Evolutionary conservation across 2,329 filamentous ascomycete genomes (phyloP).

Genomic region (Hypoxylon sp.): DNA sequence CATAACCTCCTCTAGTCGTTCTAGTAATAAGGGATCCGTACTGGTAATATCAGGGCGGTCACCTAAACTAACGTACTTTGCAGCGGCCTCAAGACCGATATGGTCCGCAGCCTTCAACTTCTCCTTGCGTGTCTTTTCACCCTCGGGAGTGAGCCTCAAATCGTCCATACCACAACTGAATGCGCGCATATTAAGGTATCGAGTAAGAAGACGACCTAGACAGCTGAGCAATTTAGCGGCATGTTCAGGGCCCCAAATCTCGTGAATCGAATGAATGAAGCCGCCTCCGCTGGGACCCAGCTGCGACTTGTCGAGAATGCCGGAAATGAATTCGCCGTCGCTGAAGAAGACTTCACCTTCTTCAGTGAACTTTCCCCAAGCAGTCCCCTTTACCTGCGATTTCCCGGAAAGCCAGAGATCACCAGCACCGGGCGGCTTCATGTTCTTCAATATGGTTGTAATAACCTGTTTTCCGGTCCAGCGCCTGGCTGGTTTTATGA

Average conservation of each 20-base stretch:
- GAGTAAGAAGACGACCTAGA: slow-evolving; percentile 88
- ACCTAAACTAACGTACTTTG: slow-evolving; percentile 89
- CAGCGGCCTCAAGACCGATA: slow-evolving; percentile 84
- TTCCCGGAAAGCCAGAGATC: slow-evolving; percentile 85
- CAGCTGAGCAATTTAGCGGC: slow-evolving; percentile 92
- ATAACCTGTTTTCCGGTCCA: slow-evolving; percentile 99
- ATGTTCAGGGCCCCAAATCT: slow-evolving; percentile 88
- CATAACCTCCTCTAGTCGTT: slow-evolving; percentile 88
- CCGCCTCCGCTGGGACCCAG: slow-evolving; percentile 90
- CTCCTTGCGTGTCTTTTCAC: slow-evolving; percentile 79
- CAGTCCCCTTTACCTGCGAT: slow-evolving; percentile 81
- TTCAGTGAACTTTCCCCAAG: slow-evolving; percentile 83
- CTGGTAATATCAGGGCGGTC: slow-evolving; percentile 68
- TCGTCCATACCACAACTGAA: slow-evolving; percentile 99
- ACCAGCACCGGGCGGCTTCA: slow-evolving; percentile 81
- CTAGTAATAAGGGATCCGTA: slow-evolving; percentile 78
- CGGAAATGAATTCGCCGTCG: slow-evolving; percentile 88
- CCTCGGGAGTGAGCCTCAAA: slow-evolving; percentile 84
- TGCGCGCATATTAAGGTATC: slow-evolving; percentile 91
- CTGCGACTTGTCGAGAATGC: slow-evolving; percentile 96
- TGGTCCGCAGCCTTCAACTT: slow-evolving; percentile 76
- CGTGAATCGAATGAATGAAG: slow-evolving; percentile 91
- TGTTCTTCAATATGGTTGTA: slow-evolving; percentile 92
- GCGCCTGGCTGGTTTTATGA: slow-evolving; percentile 83
- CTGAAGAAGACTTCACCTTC: slow-evolving; percentile 87